phyloP scores from a whole-genome alignment of 768 basidiomycete species.

The Panellus pusillus region DNA sequence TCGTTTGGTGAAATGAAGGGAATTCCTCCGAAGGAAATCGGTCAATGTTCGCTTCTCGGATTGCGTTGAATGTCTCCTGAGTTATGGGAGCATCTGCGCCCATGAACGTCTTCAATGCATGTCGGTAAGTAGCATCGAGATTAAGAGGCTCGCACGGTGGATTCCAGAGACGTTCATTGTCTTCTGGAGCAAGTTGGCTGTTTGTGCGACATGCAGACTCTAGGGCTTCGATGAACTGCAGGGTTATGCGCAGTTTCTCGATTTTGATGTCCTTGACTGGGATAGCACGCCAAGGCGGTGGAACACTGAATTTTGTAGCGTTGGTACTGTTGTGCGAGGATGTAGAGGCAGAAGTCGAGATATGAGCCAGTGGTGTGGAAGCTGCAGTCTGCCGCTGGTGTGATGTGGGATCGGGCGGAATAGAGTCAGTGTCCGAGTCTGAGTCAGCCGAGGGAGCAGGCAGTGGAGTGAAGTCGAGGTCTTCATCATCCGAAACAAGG shows the following conservation, averaged over 20 bases:
- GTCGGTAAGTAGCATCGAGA: background rate
- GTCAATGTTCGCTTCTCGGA: slow-evolving; percentile 14
- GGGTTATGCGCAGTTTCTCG: background rate
- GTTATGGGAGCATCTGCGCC: slow-evolving; percentile 4
- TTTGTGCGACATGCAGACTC: background rate
- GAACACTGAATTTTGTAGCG: too few relatives aligned
- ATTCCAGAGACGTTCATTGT: background rate
- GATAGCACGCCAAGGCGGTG: background rate
- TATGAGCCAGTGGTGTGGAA: too few relatives aligned
- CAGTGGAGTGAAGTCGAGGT: too few relatives aligned
- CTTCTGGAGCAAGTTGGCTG: background rate
- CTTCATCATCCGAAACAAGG: too few relatives aligned
- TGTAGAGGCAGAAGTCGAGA: too few relatives aligned
- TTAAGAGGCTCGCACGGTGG: background rate
- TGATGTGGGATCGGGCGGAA: too few relatives aligned
- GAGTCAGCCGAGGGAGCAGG: too few relatives aligned
- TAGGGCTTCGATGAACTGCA: background rate
- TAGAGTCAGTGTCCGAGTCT: too few relatives aligned
- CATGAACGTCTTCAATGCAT: background rate
- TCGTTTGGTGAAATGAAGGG: slow-evolving; percentile 13
- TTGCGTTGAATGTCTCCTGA: slow-evolving; percentile 10
- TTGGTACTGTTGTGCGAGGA: too few relatives aligned
- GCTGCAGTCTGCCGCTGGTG: too few relatives aligned
- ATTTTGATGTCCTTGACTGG: background rate
- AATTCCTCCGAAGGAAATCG: slow-evolving; percentile 11